phyloP scores from a whole-genome alignment of 495 filamentous ascomycete genomes.

The Aspergillus cavernicola region DNA sequence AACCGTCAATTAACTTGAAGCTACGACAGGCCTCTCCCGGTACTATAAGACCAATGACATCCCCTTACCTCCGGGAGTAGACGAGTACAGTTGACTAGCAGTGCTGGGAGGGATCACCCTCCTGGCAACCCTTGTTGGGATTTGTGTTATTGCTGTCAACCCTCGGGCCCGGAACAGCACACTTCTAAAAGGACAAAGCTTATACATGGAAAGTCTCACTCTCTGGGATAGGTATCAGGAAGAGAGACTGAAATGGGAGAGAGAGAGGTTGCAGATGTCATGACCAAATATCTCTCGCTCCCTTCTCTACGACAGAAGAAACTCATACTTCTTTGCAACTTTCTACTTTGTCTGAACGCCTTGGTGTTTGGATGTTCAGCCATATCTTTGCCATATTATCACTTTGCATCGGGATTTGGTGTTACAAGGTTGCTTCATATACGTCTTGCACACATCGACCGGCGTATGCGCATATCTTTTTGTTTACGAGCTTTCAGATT shows the following conservation, averaged over 20 bases:
- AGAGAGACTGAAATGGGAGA: conserved; percentile 11
- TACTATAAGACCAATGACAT: conserved; percentile 80
- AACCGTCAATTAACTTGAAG: conserved; percentile 6
- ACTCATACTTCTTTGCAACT: background rate
- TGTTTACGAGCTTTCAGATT: background rate
- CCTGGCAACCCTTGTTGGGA: conserved; percentile 12
- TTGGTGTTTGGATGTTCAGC: background rate
- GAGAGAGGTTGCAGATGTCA: background rate
- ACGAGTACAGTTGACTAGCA: conserved; percentile 54
- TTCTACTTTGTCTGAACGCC: background rate
- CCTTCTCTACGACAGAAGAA: background rate
- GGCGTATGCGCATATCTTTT: background rate
- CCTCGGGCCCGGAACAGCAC: conserved; percentile 21
- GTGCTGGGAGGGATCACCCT: conserved; percentile 22
- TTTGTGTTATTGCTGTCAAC: conserved; percentile 20
- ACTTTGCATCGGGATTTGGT: conserved; percentile 1
- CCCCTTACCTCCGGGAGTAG: conserved; percentile 76
- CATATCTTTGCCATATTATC: background rate
- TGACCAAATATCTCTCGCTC: background rate
- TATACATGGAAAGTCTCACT: conserved; percentile 11
- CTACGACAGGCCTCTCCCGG: conserved; percentile 62
- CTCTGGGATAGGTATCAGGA: conserved; percentile 14
- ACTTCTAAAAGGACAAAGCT: background rate
- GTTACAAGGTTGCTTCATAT: conserved; percentile 9
- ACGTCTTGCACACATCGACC: conserved; percentile 1